Conservation (phyloP, 1,284 basidiomycete genomes). For the Ustilago sp. region DNA sequence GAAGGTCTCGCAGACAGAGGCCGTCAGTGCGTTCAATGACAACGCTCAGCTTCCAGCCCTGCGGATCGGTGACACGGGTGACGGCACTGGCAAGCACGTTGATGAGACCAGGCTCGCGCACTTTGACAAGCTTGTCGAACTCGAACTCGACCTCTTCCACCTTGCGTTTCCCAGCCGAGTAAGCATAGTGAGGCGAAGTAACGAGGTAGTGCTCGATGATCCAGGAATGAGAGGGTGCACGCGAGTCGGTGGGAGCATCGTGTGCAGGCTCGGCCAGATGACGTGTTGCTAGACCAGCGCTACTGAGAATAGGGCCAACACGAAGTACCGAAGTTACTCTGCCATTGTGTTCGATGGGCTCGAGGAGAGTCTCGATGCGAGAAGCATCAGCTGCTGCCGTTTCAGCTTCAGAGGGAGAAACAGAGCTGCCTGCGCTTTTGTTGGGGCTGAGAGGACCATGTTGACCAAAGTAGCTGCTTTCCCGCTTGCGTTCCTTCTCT, state of each 20-base stretch:
- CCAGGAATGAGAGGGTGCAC: slow-evolving; percentile 48
- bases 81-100: slow-evolving; percentile 59
- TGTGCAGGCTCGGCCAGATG: slow-evolving; percentile 51
- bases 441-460: slow-evolving; percentile 28
- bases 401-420: slow-evolving; percentile 3
- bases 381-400: slow-evolving; percentile 15
- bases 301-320: slow-evolving; percentile 58
- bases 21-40: slow-evolving; percentile 47
- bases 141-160: slow-evolving; percentile 66
- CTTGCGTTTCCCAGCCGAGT: slow-evolving; percentile 58
- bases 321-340: slow-evolving; percentile 42
- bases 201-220: slow-evolving; percentile 60
- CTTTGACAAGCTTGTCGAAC: slow-evolving; percentile 52
- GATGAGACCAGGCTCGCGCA: slow-evolving; percentile 53
- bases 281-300: slow-evolving; percentile 36
- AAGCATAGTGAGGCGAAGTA: slow-evolving; percentile 56
- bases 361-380: slow-evolving; percentile 57
- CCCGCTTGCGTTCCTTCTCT: slow-evolving; percentile 51
- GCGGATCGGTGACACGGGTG: slow-evolving; percentile 36
- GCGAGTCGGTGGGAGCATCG: slow-evolving; percentile 40
- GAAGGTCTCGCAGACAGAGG: slow-evolving; percentile 41
- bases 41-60: slow-evolving; percentile 57
- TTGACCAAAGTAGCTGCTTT: slow-evolving; percentile 37
- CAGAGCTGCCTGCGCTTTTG: slow-evolving; percentile 12
- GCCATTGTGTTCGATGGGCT: slow-evolving; percentile 56